A percentile compares a stretch with the other conserved stretches of the same genome.
Conservation (phyloP, 768 basidiomycete species). For the Pleurotus giganteus region DNA sequence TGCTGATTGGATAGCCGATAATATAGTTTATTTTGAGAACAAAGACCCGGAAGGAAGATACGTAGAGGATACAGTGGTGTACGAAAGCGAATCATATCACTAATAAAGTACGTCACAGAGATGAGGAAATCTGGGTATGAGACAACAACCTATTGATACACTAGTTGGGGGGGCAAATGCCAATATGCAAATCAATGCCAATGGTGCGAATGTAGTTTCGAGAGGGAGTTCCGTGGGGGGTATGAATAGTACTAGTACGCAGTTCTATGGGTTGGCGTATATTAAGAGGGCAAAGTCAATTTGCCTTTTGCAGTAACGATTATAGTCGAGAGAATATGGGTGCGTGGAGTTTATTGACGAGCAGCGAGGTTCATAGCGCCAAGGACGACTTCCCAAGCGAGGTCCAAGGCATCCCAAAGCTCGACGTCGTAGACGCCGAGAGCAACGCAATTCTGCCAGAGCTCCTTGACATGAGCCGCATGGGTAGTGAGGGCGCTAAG, state of each 20-base stretch:
- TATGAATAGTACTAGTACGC: too few species aligned
- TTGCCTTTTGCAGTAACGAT: neutral
- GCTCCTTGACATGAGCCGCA: constrained; percentile 69
- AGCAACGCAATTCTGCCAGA: constrained; percentile 78
- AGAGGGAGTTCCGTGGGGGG: constrained; percentile 1
- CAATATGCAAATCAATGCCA: neutral
- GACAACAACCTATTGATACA: constrained; percentile 8
- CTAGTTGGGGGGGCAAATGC: neutral
- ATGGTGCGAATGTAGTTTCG: constrained; percentile 8
- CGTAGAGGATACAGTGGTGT: constrained; percentile 9
- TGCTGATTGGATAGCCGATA: neutral
- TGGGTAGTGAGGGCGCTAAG: constrained; percentile 47
- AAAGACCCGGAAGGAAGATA: neutral
- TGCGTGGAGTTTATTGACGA: constrained; percentile 23
- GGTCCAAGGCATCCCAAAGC: constrained; percentile 75
- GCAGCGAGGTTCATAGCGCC: constrained; percentile 50
- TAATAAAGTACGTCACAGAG: constrained; percentile 4
- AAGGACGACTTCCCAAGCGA: constrained; percentile 77
- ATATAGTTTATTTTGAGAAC: neutral
- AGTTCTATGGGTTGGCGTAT: neutral
- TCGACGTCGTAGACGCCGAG: constrained; percentile 72
- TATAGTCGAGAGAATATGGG: constrained; percentile 4
- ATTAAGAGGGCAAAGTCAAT: constrained; percentile 7
- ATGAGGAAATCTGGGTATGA: neutral
- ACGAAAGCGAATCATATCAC: neutral